Percentiles rank a stretch among this genome's conserved stretches.
These are phyloP conservation scores for Calendula officinalis DNA, from an alignment of 129 eudicot genomes.

Conservation along the genomic window DNA sequence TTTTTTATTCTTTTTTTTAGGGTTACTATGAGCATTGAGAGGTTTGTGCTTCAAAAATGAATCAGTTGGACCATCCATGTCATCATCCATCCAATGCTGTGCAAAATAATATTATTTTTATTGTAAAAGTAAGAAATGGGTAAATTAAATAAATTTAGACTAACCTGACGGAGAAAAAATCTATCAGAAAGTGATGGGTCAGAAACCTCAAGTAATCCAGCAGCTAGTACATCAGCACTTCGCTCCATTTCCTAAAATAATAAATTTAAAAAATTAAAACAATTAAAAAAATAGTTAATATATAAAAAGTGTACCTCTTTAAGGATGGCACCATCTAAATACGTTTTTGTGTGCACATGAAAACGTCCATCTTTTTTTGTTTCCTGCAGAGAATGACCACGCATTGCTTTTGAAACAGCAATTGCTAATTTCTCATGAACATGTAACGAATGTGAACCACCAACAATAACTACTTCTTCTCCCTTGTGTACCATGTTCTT, in stretches of 20 bases:
- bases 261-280: constrained; percentile 1
- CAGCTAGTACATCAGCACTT: constrained; percentile 98
- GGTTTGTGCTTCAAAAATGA: constrained; percentile 91
- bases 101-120: constrained; percentile 6
- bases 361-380: constrained; percentile 97
- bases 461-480: constrained; percentile 92
- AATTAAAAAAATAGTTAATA: neutral
- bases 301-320: constrained; percentile 55
- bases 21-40: constrained; percentile 56
- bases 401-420: constrained; percentile 95
- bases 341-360: constrained; percentile 94
- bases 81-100: constrained; percentile 80
- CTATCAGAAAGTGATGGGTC: constrained; percentile 88
- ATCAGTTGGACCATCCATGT: constrained; percentile 53
- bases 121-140: neutral
- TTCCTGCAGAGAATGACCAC: constrained; percentile 94
- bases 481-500: constrained; percentile 84
- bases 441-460: constrained; percentile 87
- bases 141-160: constrained; percentile 13
- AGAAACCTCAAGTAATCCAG: constrained; percentile 94
- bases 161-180: constrained; percentile 92
- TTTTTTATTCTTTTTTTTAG: constrained; percentile 43
- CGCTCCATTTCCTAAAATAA: constrained; percentile 88
- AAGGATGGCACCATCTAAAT: constrained; percentile 95
- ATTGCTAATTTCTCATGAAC: constrained; percentile 91